phyloP scores from a whole-genome alignment of 495 filamentous ascomycete genomes.

The Lophiotrema nucula region DNA sequence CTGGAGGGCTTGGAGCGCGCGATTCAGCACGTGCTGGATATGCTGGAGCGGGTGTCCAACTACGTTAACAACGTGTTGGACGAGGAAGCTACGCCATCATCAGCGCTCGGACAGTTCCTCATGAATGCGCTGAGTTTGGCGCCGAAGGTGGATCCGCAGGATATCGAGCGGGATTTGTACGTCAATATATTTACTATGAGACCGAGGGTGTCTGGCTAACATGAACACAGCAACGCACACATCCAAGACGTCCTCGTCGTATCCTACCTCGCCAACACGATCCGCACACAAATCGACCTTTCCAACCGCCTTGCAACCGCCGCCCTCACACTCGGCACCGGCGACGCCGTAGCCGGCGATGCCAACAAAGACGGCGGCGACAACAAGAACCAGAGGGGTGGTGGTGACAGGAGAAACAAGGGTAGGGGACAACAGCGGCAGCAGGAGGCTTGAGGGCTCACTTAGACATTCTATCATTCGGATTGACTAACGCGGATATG shows the following conservation, averaged over 20 bases:
- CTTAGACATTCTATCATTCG: too few species aligned
- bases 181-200: slow-evolving; percentile 35
- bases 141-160: slow-evolving; percentile 84
- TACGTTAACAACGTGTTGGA: slow-evolving; percentile 84
- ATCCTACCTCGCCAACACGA: slow-evolving; percentile 95
- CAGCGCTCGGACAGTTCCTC: slow-evolving; percentile 88
- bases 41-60: slow-evolving; percentile 83
- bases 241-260: slow-evolving; percentile 97
- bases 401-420: slow-evolving; percentile 4
- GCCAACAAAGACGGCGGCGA: slow-evolving; percentile 14
- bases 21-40: slow-evolving; percentile 77
- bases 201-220: slow-evolving; percentile 22
- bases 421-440: slow-evolving; percentile 20
- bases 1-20: slow-evolving; percentile 82
- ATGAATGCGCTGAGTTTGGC: slow-evolving; percentile 88
- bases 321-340: slow-evolving; percentile 58
- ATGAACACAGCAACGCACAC: slow-evolving; percentile 78
- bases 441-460: slow-evolving; percentile 22
- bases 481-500: too few species aligned
- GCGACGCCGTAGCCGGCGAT: slow-evolving; percentile 28
- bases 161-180: slow-evolving; percentile 92
- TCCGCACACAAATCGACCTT: slow-evolving; percentile 97
- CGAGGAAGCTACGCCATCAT: slow-evolving; percentile 66
- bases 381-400: slow-evolving; percentile 23
- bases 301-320: slow-evolving; percentile 90